Conservation (phyloP, 345 rosid genomes). For the Rhodomyrtus tomentosa region DNA sequence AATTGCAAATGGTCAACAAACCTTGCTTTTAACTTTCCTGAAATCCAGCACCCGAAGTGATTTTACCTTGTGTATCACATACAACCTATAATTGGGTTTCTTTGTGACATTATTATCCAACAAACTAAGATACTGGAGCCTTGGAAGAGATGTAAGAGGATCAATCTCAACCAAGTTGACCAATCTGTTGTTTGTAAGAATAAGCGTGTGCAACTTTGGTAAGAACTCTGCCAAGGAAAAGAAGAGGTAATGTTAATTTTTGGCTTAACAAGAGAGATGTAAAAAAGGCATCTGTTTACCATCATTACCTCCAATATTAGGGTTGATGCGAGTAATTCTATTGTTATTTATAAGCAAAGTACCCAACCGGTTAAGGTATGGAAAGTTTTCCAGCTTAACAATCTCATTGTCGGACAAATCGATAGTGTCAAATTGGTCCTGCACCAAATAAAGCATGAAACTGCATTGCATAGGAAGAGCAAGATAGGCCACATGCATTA, state of each 20-base stretch:
- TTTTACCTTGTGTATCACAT: constrained; percentile 82
- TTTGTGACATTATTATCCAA: constrained; percentile 91
- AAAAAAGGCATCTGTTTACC: background rate
- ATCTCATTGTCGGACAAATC: constrained; percentile 99
- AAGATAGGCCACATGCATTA: background rate
- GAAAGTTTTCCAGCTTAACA: constrained; percentile 95
- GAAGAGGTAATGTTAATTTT: background rate
- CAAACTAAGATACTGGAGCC: constrained; percentile 83
- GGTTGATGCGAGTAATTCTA: constrained; percentile 85
- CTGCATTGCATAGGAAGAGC: background rate
- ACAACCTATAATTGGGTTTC: constrained; percentile 82
- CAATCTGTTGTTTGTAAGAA: constrained; percentile 93
- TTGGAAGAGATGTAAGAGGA: constrained; percentile 77
- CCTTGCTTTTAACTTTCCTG: constrained; percentile 91
- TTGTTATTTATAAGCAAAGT: constrained; percentile 85
- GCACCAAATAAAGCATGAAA: constrained; percentile 6
- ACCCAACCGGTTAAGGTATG: constrained; percentile 78
- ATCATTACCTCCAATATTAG: constrained; percentile 67
- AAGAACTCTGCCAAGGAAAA: constrained; percentile 48
- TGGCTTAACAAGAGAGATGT: background rate
- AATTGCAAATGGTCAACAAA: constrained; percentile 14
- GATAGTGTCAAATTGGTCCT: constrained; percentile 98
- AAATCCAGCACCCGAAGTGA: constrained; percentile 87
- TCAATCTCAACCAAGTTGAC: constrained; percentile 98
- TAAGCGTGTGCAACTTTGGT: constrained; percentile 80